phyloP scores from a whole-genome alignment of 2,329 filamentous ascomycete species.

The Neurospora sp. region DNA sequence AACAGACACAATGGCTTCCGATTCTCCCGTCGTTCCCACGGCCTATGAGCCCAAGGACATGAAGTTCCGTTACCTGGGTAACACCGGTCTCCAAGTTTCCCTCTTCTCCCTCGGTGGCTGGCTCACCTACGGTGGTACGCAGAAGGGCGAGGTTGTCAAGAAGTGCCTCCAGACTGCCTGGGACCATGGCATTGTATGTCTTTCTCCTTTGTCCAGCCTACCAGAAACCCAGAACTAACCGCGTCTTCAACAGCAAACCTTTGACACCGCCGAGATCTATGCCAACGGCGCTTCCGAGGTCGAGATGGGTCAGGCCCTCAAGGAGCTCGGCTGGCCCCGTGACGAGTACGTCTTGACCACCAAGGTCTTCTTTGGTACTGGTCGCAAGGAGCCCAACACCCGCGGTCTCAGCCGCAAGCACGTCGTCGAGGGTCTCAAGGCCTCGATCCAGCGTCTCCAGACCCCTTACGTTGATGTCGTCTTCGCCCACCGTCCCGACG shows the following conservation, averaged over 20 bases:
- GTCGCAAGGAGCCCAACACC: slow-evolving; percentile 47
- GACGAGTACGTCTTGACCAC: slow-evolving; percentile 45
- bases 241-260: slow-evolving; percentile 29
- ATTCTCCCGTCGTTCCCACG: slow-evolving; percentile 11
- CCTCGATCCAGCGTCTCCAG: slow-evolving; percentile 45
- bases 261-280: slow-evolving; percentile 43
- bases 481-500: slow-evolving; percentile 50
- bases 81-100: slow-evolving; percentile 64
- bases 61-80: slow-evolving; percentile 64
- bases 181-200: slow-evolving; percentile 35
- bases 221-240: slow-evolving; percentile 2
- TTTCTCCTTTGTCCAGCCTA: neutral
- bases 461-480: slow-evolving; percentile 56
- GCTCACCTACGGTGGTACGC: slow-evolving; percentile 60
- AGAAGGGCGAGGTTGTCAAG: slow-evolving; percentile 28
- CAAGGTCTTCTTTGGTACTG: slow-evolving; percentile 41
- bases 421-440: slow-evolving; percentile 47
- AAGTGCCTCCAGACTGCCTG: slow-evolving; percentile 38
- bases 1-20: slow-evolving; percentile 11
- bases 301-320: slow-evolving; percentile 41
- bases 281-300: slow-evolving; percentile 37
- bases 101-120: slow-evolving; percentile 61
- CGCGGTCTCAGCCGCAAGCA: slow-evolving; percentile 39
- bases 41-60: slow-evolving; percentile 34
- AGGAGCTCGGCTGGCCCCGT: slow-evolving; percentile 41